Conservation (phyloP, 805 yeast species). For the Suhomyces sp. region DNA sequence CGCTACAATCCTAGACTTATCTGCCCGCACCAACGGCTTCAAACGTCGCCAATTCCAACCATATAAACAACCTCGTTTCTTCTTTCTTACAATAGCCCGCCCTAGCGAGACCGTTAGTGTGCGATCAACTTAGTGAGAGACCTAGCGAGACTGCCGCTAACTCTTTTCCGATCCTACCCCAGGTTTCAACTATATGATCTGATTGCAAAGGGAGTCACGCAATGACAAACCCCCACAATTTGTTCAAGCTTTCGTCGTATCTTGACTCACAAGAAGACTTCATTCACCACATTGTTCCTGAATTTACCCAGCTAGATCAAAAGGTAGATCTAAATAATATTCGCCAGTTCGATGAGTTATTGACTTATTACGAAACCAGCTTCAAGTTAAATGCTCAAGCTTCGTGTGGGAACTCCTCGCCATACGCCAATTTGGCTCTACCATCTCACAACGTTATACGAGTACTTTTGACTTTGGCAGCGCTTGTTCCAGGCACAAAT, state of each 20-base stretch:
- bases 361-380: slow-evolving; percentile 23
- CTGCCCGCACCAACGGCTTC: neutral
- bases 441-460: slow-evolving; percentile 28
- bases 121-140: neutral
- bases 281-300: slow-evolving; percentile 22
- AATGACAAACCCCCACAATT: neutral
- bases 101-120: neutral
- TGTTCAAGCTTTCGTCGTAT: slow-evolving; percentile 10
- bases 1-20: neutral
- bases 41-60: neutral
- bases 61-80: neutral
- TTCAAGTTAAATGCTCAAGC: slow-evolving; percentile 3
- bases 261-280: slow-evolving; percentile 17
- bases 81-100: neutral
- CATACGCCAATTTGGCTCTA: slow-evolving; percentile 9
- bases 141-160: neutral
- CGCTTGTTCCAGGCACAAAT: slow-evolving; percentile 25
- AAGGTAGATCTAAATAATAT: slow-evolving; percentile 25
- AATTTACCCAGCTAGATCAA: slow-evolving; percentile 8
- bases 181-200: neutral
- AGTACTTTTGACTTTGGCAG: slow-evolving; percentile 31
- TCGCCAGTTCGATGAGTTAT: slow-evolving; percentile 27
- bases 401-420: neutral
- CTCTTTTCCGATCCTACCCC: neutral
- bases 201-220: neutral